These are phyloP conservation scores for Suhomyces maxii DNA, from an alignment of 1,139 yeast genomes.

Conservation along the genomic window DNA sequence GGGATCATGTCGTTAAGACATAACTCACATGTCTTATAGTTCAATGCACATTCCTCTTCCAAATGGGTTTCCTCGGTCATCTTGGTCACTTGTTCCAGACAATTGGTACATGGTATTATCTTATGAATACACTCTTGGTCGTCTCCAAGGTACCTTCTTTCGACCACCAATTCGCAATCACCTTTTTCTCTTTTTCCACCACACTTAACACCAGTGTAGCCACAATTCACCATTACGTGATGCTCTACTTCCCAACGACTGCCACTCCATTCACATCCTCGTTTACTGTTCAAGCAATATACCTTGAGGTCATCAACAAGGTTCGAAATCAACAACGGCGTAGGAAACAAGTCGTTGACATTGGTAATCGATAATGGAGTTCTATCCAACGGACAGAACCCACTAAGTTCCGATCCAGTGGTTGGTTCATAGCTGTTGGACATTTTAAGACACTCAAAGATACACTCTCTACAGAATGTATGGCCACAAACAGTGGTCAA, in stretches of 20 bases:
- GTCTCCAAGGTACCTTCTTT: slow-evolving; percentile 22
- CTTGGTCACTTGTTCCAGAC: slow-evolving; percentile 35
- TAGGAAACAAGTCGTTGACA: slow-evolving; percentile 52
- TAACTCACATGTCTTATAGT: slow-evolving; percentile 40
- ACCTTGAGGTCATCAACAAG: slow-evolving; percentile 63
- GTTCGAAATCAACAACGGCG: slow-evolving; percentile 62
- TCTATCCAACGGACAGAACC: slow-evolving; percentile 65
- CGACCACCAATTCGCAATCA: slow-evolving; percentile 20
- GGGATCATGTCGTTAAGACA: slow-evolving; percentile 47
- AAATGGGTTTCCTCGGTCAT: slow-evolving; percentile 37
- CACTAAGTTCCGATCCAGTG: slow-evolving; percentile 19
- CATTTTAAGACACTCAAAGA: slow-evolving; percentile 48
- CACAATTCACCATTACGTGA: slow-evolving; percentile 54
- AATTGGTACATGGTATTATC: slow-evolving; percentile 37
- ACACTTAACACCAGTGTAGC: slow-evolving; percentile 51
- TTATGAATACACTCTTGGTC: slow-evolving; percentile 34
- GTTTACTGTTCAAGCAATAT: slow-evolving; percentile 48
- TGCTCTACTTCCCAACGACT: slow-evolving; percentile 59
- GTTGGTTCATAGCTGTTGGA: slow-evolving; percentile 8
- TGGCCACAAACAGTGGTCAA: slow-evolving; percentile 61
- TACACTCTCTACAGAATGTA: slow-evolving; percentile 56
- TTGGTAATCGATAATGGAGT: slow-evolving; percentile 43
- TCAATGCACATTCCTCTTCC: slow-evolving; percentile 39
- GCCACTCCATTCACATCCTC: slow-evolving; percentile 63
- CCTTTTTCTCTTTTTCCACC: slow-evolving; percentile 23